These are phyloP conservation scores for Fusarium palustre DNA, from an alignment of 2,329 filamentous ascomycete species.

Conservation along the genomic window DNA sequence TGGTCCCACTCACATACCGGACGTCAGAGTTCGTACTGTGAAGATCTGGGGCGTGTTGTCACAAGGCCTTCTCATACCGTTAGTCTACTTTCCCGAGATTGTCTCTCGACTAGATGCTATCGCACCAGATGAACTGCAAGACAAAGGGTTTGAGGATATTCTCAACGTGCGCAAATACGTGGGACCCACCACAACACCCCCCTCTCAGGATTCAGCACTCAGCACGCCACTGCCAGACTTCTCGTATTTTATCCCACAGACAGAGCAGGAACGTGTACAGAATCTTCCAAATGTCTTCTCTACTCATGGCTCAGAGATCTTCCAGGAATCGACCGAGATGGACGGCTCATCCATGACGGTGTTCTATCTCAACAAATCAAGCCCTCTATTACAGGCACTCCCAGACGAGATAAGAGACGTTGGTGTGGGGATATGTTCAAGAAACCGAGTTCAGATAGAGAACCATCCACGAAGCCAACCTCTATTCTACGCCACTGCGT, in stretches of 20 bases:
- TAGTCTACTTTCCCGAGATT: constrained; percentile 38
- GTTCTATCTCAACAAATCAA: constrained; percentile 51
- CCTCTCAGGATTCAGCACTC: background rate
- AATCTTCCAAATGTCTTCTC: constrained; percentile 37
- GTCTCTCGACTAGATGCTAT: background rate
- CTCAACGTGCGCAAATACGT: constrained; percentile 41
- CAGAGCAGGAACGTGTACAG: constrained; percentile 44
- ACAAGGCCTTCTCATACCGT: constrained; percentile 40
- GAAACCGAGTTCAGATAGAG: constrained; percentile 39
- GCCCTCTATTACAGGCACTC: constrained; percentile 33
- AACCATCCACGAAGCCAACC: constrained; percentile 14
- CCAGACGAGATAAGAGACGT: constrained; percentile 13
- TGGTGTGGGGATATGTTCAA: constrained; percentile 41
- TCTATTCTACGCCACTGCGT: constrained; percentile 35
- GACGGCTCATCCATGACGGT: constrained; percentile 55
- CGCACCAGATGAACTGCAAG: background rate
- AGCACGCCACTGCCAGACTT: constrained; percentile 28
- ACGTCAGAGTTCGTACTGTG: constrained; percentile 37
- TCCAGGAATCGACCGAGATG: constrained; percentile 55
- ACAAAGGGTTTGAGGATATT: constrained; percentile 36
- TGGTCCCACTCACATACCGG: constrained; percentile 10
- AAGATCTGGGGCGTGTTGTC: constrained; percentile 37
- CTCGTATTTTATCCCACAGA: constrained; percentile 37
- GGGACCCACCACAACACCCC: background rate
- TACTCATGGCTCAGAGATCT: constrained; percentile 39